Conservation (phyloP, 2,329 filamentous ascomycete species). For the Aspergillus novofumigatus region DNA sequence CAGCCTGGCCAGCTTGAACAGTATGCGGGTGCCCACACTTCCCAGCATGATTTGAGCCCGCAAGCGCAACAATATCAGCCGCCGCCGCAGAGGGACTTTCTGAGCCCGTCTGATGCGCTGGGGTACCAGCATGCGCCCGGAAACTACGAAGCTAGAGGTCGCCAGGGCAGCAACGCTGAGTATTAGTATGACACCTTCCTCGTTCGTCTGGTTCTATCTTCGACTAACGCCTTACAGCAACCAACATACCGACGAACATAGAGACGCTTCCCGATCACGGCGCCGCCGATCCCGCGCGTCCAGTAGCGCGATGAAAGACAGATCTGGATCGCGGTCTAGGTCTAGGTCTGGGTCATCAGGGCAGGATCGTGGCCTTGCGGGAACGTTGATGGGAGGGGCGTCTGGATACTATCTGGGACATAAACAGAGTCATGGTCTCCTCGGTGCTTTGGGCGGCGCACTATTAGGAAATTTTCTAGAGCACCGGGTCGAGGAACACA, state of each 20-base stretch:
- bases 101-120: constrained; percentile 1
- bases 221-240: neutral
- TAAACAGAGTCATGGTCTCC: constrained; percentile 52
- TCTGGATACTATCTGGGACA: constrained; percentile 56
- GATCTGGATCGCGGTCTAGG: constrained; percentile 31
- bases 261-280: neutral
- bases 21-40: neutral
- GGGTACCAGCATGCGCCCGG: constrained; percentile 3
- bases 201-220: neutral
- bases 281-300: neutral
- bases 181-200: constrained; percentile 13
- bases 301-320: neutral
- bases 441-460: constrained; percentile 56
- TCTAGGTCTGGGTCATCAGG: constrained; percentile 41
- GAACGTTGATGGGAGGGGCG: constrained; percentile 54
- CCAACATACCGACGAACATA: neutral
- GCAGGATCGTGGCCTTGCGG: constrained; percentile 53
- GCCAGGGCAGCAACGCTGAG: constrained; percentile 16
- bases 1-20: neutral
- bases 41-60: constrained; percentile 10
- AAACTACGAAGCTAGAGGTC: constrained; percentile 1
- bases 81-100: constrained; percentile 1
- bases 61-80: constrained; percentile 1
- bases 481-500: constrained; percentile 47
- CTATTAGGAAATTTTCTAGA: constrained; percentile 54